phyloP scores from a whole-genome alignment of 345 rosid species.

The sweet orange (Citrus sinensis) region DNA sequence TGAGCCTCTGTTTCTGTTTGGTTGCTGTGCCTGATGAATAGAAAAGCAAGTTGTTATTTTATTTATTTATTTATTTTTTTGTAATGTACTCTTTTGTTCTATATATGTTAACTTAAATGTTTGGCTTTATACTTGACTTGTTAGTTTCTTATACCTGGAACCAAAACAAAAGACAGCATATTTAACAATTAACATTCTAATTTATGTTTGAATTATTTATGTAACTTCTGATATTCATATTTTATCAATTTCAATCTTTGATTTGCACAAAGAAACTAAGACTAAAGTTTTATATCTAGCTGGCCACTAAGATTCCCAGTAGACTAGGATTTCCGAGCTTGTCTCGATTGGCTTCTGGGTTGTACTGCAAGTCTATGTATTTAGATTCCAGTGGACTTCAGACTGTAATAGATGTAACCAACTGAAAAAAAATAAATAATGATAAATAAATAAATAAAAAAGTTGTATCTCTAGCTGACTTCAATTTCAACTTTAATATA shows the following conservation, averaged over 20 bases:
- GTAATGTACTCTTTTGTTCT: neutral
- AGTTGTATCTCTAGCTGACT: neutral
- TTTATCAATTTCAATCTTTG: neutral
- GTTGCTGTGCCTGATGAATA: neutral
- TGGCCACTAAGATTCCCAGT: no score
- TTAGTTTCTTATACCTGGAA: neutral
- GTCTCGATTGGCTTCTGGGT: no score
- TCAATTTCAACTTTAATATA: neutral
- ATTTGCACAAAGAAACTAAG: neutral
- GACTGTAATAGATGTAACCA: no score
- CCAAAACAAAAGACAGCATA: neutral
- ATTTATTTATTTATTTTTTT: neutral
- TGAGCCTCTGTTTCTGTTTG: neutral
- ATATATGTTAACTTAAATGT: neutral
- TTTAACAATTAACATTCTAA: no score
- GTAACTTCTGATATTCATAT: neutral
- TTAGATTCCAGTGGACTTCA: no score
- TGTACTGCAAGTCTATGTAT: no score
- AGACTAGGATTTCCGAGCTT: no score
- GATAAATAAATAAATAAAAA: no score
- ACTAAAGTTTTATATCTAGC: neutral
- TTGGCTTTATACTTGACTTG: neutral
- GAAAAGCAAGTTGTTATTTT: neutral
- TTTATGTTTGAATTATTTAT: neutral
- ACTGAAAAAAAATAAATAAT: no score